Conservation (phyloP, 2,329 filamentous ascomycete genomes). For the Botrytis elliptica region DNA sequence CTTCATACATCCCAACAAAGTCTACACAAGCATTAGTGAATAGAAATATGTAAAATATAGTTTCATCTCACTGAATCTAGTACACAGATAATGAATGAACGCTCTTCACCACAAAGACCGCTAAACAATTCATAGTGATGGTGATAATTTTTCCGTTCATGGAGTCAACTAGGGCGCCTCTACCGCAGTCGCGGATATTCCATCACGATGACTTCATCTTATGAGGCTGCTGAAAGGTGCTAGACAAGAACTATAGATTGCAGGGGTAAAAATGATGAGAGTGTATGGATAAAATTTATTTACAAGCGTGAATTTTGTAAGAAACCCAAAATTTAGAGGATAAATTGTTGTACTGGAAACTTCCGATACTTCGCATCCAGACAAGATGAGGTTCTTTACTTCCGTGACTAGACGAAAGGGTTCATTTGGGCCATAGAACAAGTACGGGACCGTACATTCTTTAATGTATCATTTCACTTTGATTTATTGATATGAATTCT, state of each 20-base stretch:
- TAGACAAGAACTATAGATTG: rapidly evolving
- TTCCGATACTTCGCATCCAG: too few species aligned
- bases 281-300: rapidly evolving
- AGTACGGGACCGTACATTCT: rapidly evolving
- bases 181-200: background rate
- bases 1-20: rapidly evolving
- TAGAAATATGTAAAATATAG: background rate
- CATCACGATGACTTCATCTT: background rate
- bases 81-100: background rate
- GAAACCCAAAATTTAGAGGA: rapidly evolving
- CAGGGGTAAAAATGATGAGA: background rate
- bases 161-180: too few species aligned
- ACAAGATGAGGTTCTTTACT: rapidly evolving
- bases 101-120: rapidly evolving
- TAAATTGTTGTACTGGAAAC: background rate
- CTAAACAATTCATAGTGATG: background rate
- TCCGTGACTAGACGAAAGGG: background rate
- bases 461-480: rapidly evolving
- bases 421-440: background rate
- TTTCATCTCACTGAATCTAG: background rate
- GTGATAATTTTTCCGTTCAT: too few species aligned
- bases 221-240: rapidly evolving
- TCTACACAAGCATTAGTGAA: background rate
- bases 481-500: background rate
- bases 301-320: rapidly evolving